Evolutionary conservation across 495 filamentous ascomycete species (phyloP).

Genomic region (Podospora pseudocomata): DNA sequence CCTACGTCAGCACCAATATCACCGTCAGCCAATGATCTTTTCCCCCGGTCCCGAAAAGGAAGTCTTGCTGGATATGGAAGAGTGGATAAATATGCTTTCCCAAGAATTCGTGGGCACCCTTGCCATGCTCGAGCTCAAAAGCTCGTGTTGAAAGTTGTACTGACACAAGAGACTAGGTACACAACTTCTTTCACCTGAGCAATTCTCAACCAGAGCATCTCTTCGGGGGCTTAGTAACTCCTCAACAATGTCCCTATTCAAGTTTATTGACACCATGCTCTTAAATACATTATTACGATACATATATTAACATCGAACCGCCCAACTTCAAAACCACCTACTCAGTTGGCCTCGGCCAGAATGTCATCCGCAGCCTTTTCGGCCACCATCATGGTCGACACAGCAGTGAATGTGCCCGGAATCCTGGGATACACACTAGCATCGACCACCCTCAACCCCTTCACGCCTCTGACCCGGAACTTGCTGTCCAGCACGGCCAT

Average conservation of each 20-base stretch:
- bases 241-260: too few species aligned
- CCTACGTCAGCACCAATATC: not conserved
- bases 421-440: slow-evolving; percentile 54
- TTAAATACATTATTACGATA: not conserved
- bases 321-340: not conserved
- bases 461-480: slow-evolving; percentile 55
- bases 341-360: slow-evolving; percentile 13
- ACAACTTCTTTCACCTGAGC: too few species aligned
- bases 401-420: slow-evolving; percentile 52
- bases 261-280: not conserved
- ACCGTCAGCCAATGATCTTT: not conserved
- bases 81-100: not conserved
- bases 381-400: slow-evolving; percentile 55
- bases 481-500: slow-evolving; percentile 57
- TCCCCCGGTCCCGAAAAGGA: not conserved
- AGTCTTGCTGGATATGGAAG: not conserved
- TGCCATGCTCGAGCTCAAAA: not conserved
- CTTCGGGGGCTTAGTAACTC: too few species aligned
- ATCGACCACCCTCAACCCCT: slow-evolving; percentile 60
- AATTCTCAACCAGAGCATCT: too few species aligned
- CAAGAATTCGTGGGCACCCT: not conserved
- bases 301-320: not conserved
- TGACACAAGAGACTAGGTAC: not conserved
- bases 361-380: slow-evolving; percentile 54
- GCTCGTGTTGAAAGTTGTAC: not conserved